Conservation (phyloP, 148 eudicot species). For the Dysphania ambrosioides region DNA sequence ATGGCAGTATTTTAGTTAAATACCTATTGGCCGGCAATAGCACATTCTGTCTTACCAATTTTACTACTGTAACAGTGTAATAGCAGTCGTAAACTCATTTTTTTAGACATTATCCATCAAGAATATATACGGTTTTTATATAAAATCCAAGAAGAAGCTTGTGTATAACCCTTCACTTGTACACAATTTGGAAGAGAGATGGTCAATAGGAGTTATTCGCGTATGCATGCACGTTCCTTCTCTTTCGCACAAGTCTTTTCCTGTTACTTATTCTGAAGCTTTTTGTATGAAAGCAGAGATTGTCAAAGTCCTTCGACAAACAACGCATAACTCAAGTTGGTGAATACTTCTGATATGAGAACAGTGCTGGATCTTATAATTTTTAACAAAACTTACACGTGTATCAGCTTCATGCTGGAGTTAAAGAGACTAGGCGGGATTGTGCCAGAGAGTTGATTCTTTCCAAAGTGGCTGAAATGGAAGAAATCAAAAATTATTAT, state of each 20-base stretch:
- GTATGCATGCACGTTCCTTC: no score
- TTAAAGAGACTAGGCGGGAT: constrained; percentile 58
- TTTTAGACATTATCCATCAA: background rate
- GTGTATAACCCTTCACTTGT: background rate
- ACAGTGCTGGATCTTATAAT: background rate
- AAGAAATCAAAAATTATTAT: constrained; percentile 5
- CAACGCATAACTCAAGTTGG: background rate
- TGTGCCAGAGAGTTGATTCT: constrained; percentile 63
- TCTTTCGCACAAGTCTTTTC: no score
- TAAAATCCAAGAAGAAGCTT: background rate
- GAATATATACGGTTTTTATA: background rate
- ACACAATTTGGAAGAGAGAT: no score
- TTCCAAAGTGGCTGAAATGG: constrained; percentile 71
- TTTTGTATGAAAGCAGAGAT: background rate
- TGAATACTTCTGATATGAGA: background rate
- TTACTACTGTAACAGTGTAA: no score
- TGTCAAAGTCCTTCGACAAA: background rate
- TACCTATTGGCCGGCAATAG: background rate
- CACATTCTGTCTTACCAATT: background rate
- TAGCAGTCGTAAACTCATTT: background rate
- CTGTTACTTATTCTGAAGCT: background rate
- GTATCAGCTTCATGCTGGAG: constrained; percentile 60
- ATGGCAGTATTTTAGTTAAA: background rate
- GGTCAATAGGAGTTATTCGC: no score
- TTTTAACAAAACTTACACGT: constrained; percentile 70